Conservation (phyloP, 2,329 filamentous ascomycete species). For the Colletotrichum agaves region DNA sequence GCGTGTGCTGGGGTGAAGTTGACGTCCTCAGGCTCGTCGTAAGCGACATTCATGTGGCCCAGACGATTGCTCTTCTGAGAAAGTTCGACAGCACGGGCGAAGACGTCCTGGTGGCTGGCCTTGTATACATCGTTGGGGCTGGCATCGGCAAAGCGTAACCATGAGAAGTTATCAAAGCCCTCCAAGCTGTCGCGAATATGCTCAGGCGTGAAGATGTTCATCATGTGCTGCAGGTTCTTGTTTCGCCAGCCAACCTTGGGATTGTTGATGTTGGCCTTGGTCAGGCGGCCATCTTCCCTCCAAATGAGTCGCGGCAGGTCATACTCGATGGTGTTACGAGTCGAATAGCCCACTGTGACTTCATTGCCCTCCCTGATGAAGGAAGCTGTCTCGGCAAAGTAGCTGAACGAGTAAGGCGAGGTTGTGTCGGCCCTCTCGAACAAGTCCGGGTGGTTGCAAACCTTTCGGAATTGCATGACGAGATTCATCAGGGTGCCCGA, state of each 20-base stretch:
- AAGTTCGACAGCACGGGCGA: slow-evolving; percentile 77
- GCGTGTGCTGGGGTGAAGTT: slow-evolving; percentile 78
- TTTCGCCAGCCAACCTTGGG: slow-evolving; percentile 80
- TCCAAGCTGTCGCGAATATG: slow-evolving; percentile 75
- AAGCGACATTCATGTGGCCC: slow-evolving; percentile 73
- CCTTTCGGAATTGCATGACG: slow-evolving; percentile 99
- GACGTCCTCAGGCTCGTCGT: slow-evolving; percentile 72
- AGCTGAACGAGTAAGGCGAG: slow-evolving; percentile 84
- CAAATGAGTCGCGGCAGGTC: slow-evolving; percentile 84
- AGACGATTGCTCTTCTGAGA: slow-evolving; percentile 67
- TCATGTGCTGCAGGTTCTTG: slow-evolving; percentile 80
- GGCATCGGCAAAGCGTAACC: slow-evolving; percentile 85
- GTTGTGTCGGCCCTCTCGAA: slow-evolving; percentile 94
- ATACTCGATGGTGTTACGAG: slow-evolving; percentile 87
- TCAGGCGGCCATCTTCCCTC: slow-evolving; percentile 80
- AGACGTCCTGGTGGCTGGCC: slow-evolving; percentile 75
- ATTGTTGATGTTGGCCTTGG: slow-evolving; percentile 80
- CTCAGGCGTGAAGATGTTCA: slow-evolving; percentile 91
- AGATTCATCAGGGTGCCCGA: slow-evolving; percentile 98
- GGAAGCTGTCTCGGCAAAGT: slow-evolving; percentile 94
- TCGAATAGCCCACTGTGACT: slow-evolving; percentile 86
- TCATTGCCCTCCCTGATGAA: slow-evolving; percentile 89
- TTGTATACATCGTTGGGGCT: slow-evolving; percentile 79
- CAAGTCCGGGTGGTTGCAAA: slow-evolving; percentile 97
- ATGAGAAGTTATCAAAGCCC: slow-evolving; percentile 80